phyloP scores from a whole-genome alignment of 352 stramenopile species.

The Pythium grandisporangium region DNA sequence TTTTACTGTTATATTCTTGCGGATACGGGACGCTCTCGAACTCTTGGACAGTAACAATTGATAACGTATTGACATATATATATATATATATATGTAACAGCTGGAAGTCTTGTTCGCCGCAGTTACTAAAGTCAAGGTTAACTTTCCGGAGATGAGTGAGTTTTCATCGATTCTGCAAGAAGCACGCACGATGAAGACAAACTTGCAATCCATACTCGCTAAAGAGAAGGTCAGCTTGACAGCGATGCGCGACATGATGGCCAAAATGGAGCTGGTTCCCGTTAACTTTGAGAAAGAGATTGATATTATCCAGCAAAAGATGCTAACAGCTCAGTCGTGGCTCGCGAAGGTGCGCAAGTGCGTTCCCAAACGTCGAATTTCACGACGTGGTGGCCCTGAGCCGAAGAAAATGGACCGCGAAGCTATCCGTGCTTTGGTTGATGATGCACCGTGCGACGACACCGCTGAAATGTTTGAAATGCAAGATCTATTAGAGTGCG shows the following conservation, averaged over 20 bases:
- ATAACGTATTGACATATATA: no score
- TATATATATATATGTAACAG: conserved; percentile 5
- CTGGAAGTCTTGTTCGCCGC: conserved; percentile 37
- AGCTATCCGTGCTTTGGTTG: conserved; percentile 69
- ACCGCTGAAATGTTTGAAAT: conserved; percentile 85
- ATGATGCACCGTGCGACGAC: conserved; percentile 82
- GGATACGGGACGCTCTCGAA: no score
- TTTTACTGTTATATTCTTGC: background rate
- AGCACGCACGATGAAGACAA: conserved; percentile 42
- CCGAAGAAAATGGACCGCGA: conserved; percentile 79
- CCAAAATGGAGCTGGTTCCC: conserved; percentile 76
- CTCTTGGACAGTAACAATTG: no score
- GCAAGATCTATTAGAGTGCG: conserved; percentile 83
- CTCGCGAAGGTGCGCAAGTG: conserved; percentile 80
- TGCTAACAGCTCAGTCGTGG: conserved; percentile 79
- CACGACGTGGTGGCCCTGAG: conserved; percentile 31
- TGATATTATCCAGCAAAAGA: conserved; percentile 74
- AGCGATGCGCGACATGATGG: conserved; percentile 70
- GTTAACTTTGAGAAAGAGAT: conserved; percentile 80
- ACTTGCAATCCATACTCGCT: conserved; percentile 53
- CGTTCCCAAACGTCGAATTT: conserved; percentile 72
- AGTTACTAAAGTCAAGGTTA: conserved; percentile 28
- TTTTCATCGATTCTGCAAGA: conserved; percentile 48
- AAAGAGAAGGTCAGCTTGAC: conserved; percentile 81
- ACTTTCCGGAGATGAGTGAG: conserved; percentile 47